These are phyloP conservation scores for Gremmenia infestans DNA, from an alignment of 2,329 filamentous ascomycete species.

Conservation along the genomic window DNA sequence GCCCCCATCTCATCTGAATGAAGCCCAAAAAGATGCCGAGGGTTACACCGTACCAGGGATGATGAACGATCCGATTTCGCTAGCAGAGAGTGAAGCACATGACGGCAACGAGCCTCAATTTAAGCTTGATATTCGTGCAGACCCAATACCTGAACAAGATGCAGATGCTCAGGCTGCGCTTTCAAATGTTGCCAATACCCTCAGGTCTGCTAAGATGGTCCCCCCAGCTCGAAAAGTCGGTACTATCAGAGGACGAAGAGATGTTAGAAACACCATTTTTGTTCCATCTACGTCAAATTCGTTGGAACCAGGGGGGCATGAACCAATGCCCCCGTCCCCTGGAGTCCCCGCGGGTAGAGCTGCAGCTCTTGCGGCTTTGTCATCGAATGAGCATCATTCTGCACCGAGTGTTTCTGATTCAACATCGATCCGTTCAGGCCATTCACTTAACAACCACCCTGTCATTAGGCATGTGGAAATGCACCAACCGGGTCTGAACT, in stretches of 20 bases:
- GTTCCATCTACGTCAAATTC: constrained; percentile 45
- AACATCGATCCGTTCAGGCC: constrained; percentile 84
- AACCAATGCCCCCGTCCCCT: constrained; percentile 29
- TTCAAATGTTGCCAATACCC: constrained; percentile 68
- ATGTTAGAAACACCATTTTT: constrained; percentile 88
- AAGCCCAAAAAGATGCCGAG: constrained; percentile 61
- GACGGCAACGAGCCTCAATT: constrained; percentile 62
- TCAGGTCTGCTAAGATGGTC: constrained; percentile 54
- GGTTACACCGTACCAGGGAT: constrained; percentile 69
- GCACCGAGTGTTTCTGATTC: constrained; percentile 66
- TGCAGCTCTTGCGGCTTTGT: constrained; percentile 48
- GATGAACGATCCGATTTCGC: constrained; percentile 61
- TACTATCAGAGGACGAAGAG: constrained; percentile 80
- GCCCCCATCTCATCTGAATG: constrained; percentile 33
- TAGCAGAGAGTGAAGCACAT: constrained; percentile 61
- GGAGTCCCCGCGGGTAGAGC: constrained; percentile 34
- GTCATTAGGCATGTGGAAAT: constrained; percentile 79
- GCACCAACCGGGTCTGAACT: constrained; percentile 72
- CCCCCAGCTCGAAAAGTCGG: constrained; percentile 65
- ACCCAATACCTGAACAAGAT: constrained; percentile 73
- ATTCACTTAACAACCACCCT: constrained; percentile 65
- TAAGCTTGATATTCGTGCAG: constrained; percentile 74
- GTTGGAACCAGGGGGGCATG: constrained; percentile 17
- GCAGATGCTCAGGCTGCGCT: constrained; percentile 70
- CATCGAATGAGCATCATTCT: constrained; percentile 54